These are phyloP conservation scores for Oehlia diaphana DNA, from an alignment of 192 early-diverging fungal species.

Conservation along the genomic window DNA sequence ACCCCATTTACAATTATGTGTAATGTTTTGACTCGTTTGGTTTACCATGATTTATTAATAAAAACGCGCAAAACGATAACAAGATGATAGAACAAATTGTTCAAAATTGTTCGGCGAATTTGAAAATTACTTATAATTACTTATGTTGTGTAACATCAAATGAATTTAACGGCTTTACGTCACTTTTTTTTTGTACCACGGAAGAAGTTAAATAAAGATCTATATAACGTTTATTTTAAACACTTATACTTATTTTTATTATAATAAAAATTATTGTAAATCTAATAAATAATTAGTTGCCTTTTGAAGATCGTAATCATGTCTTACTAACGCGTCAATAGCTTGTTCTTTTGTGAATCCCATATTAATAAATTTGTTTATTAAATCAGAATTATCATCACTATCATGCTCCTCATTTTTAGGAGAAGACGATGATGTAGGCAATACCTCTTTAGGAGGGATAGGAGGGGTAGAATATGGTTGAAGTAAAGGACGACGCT, in stretches of 20 bases:
- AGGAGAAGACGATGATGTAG: not conserved
- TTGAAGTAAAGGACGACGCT: not conserved
- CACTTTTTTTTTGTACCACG: too few relatives aligned
- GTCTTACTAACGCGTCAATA: conserved; percentile 64
- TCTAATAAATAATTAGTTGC: conserved; percentile 78
- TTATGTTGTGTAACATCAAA: not conserved
- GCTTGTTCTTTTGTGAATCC: conserved; percentile 72
- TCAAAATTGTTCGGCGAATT: too few relatives aligned
- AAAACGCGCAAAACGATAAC: not conserved
- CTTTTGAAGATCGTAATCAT: conserved; percentile 70
- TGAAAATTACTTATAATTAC: too few relatives aligned
- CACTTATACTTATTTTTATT: not conserved
- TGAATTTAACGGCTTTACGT: not conserved
- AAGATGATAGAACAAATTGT: not conserved
- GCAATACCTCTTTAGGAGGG: conserved; percentile 8
- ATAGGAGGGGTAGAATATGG: conserved; percentile 3
- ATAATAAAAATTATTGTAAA: conserved; percentile 12
- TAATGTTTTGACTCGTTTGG: not conserved
- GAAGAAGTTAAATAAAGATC: not conserved
- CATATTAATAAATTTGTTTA: conserved; percentile 64
- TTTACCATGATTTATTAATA: conserved; percentile 1
- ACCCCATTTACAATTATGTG: not conserved
- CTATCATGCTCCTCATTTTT: conserved; percentile 8
- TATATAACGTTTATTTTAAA: too few relatives aligned
- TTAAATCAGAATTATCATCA: conserved; percentile 22